phyloP scores from a whole-genome alignment of 305 asterid genomes.

The Striga hermonthica region DNA sequence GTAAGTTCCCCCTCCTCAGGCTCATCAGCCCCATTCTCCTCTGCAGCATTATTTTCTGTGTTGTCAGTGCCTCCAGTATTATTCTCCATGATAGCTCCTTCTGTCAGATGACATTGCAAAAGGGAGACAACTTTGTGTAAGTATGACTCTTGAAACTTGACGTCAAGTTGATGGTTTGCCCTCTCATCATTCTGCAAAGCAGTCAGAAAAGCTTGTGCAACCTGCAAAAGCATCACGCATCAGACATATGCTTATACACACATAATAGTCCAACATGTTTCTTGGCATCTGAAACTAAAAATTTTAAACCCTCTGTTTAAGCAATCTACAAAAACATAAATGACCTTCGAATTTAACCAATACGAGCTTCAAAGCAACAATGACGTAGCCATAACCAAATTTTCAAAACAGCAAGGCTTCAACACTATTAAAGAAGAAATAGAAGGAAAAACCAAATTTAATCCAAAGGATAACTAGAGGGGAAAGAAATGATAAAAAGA shows the following conservation, averaged over 20 bases:
- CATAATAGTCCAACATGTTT: constrained; percentile 15
- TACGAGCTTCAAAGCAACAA: constrained; percentile 4
- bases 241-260: constrained; percentile 13
- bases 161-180: constrained; percentile 90
- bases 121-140: constrained; percentile 80
- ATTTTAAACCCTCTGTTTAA: constrained; percentile 13
- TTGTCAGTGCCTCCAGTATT: constrained; percentile 35
- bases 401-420: background rate
- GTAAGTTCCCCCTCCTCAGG: constrained; percentile 98
- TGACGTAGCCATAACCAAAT: constrained; percentile 1
- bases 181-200: constrained; percentile 97
- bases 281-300: constrained; percentile 21
- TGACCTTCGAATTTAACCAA: constrained; percentile 22
- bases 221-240: constrained; percentile 48
- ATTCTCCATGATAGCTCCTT: constrained; percentile 79
- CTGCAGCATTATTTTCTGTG: constrained; percentile 36
- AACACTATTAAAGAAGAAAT: constrained; percentile 12
- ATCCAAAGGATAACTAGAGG: constrained; percentile 12
- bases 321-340: constrained; percentile 26
- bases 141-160: constrained; percentile 96
- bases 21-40: constrained; percentile 55
- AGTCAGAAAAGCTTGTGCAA: constrained; percentile 79
- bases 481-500: constrained; percentile 12
- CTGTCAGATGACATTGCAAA: constrained; percentile 83
- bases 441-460: constrained; percentile 21